Conservation (phyloP, 148 eudicot species). For the Rhododendron mucronatum region DNA sequence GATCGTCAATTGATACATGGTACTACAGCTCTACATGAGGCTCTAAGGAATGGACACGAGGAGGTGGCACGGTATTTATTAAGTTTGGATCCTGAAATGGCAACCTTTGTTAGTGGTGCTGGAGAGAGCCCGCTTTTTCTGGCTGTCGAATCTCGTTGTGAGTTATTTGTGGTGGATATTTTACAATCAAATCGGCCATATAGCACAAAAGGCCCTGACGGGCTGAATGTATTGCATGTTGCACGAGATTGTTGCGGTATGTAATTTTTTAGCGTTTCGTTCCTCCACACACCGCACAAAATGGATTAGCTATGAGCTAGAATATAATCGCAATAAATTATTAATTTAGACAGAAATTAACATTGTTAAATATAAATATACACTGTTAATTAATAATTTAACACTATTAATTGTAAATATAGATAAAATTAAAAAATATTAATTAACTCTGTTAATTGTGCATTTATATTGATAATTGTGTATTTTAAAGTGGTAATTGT, state of each 20-base stretch:
- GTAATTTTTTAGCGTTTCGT: no score
- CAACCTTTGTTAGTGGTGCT: conserved; percentile 19
- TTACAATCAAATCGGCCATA: conserved; percentile 12
- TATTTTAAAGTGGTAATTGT: no score
- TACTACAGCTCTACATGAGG: conserved; percentile 39
- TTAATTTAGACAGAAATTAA: no score
- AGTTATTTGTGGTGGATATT: conserved; percentile 22
- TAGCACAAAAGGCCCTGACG: conserved; percentile 30
- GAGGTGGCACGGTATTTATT: conserved; percentile 29
- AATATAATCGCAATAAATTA: no score
- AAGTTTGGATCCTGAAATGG: conserved; percentile 25
- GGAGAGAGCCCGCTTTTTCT: conserved; percentile 34
- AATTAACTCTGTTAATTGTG: no score
- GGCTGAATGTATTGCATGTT: conserved; percentile 12
- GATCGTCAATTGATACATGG: conserved; percentile 12
- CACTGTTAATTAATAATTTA: no score
- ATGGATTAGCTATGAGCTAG: no score
- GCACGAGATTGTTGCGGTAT: neutral
- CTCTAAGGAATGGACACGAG: conserved; percentile 23
- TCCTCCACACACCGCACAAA: no score
- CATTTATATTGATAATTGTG: no score
- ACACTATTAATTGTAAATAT: no score
- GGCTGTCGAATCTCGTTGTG: conserved; percentile 34
- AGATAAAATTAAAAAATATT: no score
- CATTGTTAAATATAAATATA: no score